These are phyloP conservation scores for Astrothelium subdiscretum DNA, from an alignment of 495 filamentous ascomycete genomes.

Conservation along the genomic window DNA sequence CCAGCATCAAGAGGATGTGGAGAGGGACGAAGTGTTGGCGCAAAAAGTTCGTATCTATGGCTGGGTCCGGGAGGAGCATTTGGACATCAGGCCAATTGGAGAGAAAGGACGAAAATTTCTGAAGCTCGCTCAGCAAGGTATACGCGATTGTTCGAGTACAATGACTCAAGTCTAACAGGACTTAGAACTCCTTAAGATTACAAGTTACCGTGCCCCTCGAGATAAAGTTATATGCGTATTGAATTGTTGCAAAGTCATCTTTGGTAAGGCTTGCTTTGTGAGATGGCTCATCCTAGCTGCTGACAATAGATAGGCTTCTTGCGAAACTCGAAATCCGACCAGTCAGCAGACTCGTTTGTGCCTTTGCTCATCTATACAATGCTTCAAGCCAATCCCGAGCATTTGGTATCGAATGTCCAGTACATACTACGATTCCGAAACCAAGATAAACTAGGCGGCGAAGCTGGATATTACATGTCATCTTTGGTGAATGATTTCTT, in stretches of 20 bases:
- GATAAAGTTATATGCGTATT: conserved; percentile 98
- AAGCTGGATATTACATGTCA: conserved; percentile 95
- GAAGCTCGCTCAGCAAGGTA: conserved; percentile 76
- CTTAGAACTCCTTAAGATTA: conserved; percentile 84
- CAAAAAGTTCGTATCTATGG: conserved; percentile 95
- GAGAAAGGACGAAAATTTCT: conserved; percentile 80
- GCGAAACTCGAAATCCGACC: conserved; percentile 83
- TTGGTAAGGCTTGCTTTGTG: conserved; percentile 47
- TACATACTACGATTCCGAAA: conserved; percentile 96
- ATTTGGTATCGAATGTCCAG: conserved; percentile 93
- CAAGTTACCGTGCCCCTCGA: conserved; percentile 84
- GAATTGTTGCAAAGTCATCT: conserved; percentile 99
- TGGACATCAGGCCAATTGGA: conserved; percentile 82
- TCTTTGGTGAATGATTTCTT: conserved; percentile 61
- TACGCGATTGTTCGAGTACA: conserved; percentile 11
- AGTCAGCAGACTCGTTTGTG: conserved; percentile 91
- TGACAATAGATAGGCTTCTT: conserved; percentile 50
- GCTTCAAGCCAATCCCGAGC: conserved; percentile 83
- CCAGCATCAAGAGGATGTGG: conserved; percentile 97
- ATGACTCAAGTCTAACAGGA: background rate
- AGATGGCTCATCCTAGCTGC: background rate
- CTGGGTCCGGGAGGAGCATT: conserved; percentile 87
- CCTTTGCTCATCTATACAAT: conserved; percentile 94
- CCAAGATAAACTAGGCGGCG: conserved; percentile 90
- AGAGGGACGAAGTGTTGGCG: conserved; percentile 84